A percentile compares a stretch with the other conserved stretches of the same genome.
phyloP scores from a whole-genome alignment of 305 asterid genomes.

The Fraxinus latifolia region DNA sequence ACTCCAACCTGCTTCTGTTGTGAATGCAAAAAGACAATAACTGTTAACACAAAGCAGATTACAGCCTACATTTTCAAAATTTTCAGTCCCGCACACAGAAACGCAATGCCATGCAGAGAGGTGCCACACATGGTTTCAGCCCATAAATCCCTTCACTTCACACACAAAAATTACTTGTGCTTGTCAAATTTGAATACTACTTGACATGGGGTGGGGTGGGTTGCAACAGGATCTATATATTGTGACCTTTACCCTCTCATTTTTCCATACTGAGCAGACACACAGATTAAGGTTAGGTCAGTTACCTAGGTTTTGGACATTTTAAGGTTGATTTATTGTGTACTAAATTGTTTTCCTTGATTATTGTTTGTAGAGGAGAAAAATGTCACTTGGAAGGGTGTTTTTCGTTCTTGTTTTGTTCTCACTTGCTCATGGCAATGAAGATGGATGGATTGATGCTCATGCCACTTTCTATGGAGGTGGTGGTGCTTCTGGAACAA shows the following conservation, averaged over 20 bases:
- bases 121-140: background rate
- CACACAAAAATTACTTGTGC: background rate
- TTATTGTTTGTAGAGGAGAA: background rate
- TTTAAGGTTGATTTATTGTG: background rate
- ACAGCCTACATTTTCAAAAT: background rate
- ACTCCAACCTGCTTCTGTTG: background rate
- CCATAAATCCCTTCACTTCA: background rate
- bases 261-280: background rate
- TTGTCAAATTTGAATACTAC: background rate
- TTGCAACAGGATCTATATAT: background rate
- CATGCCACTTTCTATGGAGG: conserved; percentile 58
- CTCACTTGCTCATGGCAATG: conserved; percentile 11
- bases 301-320: background rate
- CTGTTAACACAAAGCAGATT: background rate
- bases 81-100: background rate
- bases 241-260: background rate
- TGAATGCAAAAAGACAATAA: background rate
- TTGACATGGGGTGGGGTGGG: background rate
- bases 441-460: conserved; percentile 41
- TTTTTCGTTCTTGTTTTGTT: conserved; percentile 2
- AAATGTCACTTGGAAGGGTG: background rate
- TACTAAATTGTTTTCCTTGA: background rate
- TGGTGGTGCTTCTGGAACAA: conserved; percentile 53
- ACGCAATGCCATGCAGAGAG: background rate
- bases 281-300: background rate